These are phyloP conservation scores for Sporothrix globosa DNA, from an alignment of 2,329 filamentous ascomycete species.

Conservation along the genomic window DNA sequence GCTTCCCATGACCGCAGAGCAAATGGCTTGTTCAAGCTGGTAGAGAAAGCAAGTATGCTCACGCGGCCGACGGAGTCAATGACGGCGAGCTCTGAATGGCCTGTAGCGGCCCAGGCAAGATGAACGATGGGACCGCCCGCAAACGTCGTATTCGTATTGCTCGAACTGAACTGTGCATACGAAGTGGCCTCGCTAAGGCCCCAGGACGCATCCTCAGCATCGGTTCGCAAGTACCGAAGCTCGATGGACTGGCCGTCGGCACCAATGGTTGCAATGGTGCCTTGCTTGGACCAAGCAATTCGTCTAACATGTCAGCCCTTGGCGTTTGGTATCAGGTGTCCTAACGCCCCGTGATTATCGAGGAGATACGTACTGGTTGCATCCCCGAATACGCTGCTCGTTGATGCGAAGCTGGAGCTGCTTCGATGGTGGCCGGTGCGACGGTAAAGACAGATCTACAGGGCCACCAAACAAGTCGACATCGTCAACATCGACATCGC, in stretches of 20 bases:
- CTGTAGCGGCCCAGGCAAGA: constrained; percentile 75
- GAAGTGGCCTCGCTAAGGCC: constrained; percentile 71
- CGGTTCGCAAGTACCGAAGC: constrained; percentile 71
- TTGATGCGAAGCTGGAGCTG: constrained; percentile 74
- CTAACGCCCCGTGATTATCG: not conserved
- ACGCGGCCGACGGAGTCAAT: constrained; percentile 80
- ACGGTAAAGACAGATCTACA: constrained; percentile 54
- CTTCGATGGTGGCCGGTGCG: constrained; percentile 57
- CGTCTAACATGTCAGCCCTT: constrained; percentile 55
- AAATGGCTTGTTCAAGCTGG: constrained; percentile 73
- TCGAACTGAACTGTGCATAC: constrained; percentile 62
- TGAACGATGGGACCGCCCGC: constrained; percentile 73
- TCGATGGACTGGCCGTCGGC: constrained; percentile 71
- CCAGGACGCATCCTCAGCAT: constrained; percentile 73
- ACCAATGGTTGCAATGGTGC: constrained; percentile 81
- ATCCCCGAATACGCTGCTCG: constrained; percentile 74
- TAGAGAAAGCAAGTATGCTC: constrained; percentile 70
- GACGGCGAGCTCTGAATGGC: constrained; percentile 78
- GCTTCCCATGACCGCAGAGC: constrained; percentile 63
- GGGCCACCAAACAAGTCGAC: constrained; percentile 55
- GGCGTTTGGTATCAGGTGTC: not conserved
- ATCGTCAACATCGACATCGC: constrained; percentile 70
- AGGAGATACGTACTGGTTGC: constrained; percentile 67
- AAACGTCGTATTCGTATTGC: constrained; percentile 43
- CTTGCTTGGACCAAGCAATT: constrained; percentile 85